Percentiles rank a stretch among this genome's conserved stretches.
phyloP scores from a whole-genome alignment of 2,329 filamentous ascomycete species.

The Trichoderma sp. region DNA sequence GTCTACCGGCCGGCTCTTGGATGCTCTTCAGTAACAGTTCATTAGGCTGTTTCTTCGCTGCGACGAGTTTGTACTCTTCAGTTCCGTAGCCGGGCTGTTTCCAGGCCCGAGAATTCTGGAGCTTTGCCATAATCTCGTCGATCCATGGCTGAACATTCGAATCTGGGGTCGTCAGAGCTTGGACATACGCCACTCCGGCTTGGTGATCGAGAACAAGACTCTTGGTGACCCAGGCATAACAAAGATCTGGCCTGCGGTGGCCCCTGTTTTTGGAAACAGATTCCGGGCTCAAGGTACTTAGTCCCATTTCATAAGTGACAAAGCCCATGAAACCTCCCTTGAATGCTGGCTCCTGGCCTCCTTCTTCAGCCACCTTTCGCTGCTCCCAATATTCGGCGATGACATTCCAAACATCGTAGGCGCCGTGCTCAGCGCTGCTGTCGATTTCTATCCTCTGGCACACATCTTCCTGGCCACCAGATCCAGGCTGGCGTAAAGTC shows the following conservation, averaged over 20 bases:
- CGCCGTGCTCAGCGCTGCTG: conserved; percentile 30
- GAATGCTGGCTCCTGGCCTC: conserved; percentile 54
- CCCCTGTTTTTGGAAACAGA: conserved; percentile 31
- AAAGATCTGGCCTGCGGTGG: conserved; percentile 65
- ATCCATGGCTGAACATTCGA: conserved; percentile 36
- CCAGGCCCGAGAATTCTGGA: conserved; percentile 39
- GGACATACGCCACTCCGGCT: conserved; percentile 62
- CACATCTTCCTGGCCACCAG: conserved; percentile 24
- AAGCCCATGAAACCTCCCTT: conserved; percentile 84
- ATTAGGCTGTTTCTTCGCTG: conserved; percentile 21
- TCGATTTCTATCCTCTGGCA: conserved; percentile 33
- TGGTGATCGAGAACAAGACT: conserved; percentile 78
- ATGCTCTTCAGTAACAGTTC: conserved; percentile 26
- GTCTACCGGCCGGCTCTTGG: conserved; percentile 10
- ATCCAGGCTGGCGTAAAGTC: conserved; percentile 32
- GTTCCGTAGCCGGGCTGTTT: conserved; percentile 19
- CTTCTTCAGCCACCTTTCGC: conserved; percentile 28
- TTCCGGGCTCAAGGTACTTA: conserved; percentile 44
- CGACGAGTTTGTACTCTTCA: conserved; percentile 6
- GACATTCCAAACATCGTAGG: conserved; percentile 51
- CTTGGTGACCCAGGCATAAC: conserved; percentile 73
- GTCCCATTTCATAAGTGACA: conserved; percentile 79
- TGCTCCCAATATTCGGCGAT: conserved; percentile 47
- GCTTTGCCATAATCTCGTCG: conserved; percentile 30
- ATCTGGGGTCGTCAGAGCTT: conserved; percentile 42